Evolutionary conservation across 2,329 filamentous ascomycete genomes (phyloP).

Genomic region (Fusarium graminum): DNA sequence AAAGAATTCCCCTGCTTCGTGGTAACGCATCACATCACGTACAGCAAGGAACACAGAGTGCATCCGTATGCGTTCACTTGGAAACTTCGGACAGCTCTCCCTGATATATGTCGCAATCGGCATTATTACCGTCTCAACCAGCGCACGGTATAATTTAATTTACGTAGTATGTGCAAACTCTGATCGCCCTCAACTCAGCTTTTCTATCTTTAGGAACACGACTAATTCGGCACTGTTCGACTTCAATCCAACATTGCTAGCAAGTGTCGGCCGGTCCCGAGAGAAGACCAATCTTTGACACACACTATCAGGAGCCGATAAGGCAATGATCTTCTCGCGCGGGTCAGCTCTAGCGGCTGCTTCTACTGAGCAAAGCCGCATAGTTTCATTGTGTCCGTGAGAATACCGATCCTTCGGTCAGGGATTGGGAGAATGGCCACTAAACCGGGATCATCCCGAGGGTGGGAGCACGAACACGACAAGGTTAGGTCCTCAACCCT

Average conservation of each 20-base stretch:
- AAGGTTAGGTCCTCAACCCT: constrained; percentile 20
- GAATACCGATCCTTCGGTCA: constrained; percentile 44
- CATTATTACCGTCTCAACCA: constrained; percentile 5
- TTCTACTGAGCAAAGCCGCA: constrained; percentile 35
- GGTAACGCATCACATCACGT: constrained; percentile 24
- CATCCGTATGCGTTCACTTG: constrained; percentile 10
- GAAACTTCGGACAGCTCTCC: not conserved
- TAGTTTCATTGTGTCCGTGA: constrained; percentile 44
- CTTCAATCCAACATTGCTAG: constrained; percentile 38
- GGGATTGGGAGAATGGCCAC: constrained; percentile 36
- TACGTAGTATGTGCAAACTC: not conserved
- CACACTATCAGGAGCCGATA: constrained; percentile 31
- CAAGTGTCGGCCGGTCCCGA: constrained; percentile 47
- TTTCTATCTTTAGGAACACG: constrained; percentile 24
- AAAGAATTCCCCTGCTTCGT: constrained; percentile 15
- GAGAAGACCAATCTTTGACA: constrained; percentile 31
- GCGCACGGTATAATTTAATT: constrained; percentile 1
- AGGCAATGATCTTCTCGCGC: constrained; percentile 43
- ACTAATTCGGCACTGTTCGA: constrained; percentile 34
- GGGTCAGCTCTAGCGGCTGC: constrained; percentile 38
- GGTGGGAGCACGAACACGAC: constrained; percentile 22
- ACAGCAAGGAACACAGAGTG: constrained; percentile 8
- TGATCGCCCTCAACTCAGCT: constrained; percentile 18
- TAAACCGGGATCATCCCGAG: constrained; percentile 33
- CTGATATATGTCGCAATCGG: not conserved